These are phyloP conservation scores for Ogataea polymorpha DNA, from an alignment of 805 yeast species.

Conservation along the genomic window DNA sequence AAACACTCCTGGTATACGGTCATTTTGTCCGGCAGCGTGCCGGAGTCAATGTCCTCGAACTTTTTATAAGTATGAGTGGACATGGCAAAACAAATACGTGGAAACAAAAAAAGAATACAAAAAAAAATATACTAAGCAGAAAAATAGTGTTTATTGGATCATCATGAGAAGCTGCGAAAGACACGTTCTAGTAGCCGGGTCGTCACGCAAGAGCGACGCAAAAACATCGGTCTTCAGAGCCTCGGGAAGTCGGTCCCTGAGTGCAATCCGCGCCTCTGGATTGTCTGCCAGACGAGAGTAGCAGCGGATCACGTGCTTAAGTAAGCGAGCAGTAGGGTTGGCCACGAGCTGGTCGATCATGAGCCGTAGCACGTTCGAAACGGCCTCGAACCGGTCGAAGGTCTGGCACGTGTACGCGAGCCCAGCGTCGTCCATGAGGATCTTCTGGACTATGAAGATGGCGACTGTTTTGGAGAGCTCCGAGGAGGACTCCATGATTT, in stretches of 20 bases:
- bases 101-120: slow-evolving; percentile 9
- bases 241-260: slow-evolving; percentile 80
- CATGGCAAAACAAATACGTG: slow-evolving; percentile 42
- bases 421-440: slow-evolving; percentile 88
- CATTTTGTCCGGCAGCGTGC: slow-evolving; percentile 86
- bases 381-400: slow-evolving; percentile 91
- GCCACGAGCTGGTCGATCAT: slow-evolving; percentile 86
- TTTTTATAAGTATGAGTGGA: slow-evolving; percentile 82
- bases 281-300: slow-evolving; percentile 88
- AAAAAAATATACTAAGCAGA: slow-evolving; percentile 2
- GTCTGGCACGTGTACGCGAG: slow-evolving; percentile 91
- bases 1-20: slow-evolving; percentile 94
- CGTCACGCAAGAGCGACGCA: slow-evolving; percentile 74
- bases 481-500: slow-evolving; percentile 93
- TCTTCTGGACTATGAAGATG: slow-evolving; percentile 91
- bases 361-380: slow-evolving; percentile 73
- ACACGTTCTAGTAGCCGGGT: slow-evolving; percentile 82
- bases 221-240: slow-evolving; percentile 87
- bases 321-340: slow-evolving; percentile 74
- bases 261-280: slow-evolving; percentile 82
- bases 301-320: slow-evolving; percentile 93
- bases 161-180: slow-evolving; percentile 73
- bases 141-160: slow-evolving; percentile 5
- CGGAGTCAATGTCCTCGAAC: slow-evolving; percentile 70
- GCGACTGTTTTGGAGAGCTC: slow-evolving; percentile 96